Evolutionary conservation across 2,329 filamentous ascomycete species (phyloP), one percentile per base, ranked within the genome.

Genomic region (Beauveria rudraprayagi): DNA sequence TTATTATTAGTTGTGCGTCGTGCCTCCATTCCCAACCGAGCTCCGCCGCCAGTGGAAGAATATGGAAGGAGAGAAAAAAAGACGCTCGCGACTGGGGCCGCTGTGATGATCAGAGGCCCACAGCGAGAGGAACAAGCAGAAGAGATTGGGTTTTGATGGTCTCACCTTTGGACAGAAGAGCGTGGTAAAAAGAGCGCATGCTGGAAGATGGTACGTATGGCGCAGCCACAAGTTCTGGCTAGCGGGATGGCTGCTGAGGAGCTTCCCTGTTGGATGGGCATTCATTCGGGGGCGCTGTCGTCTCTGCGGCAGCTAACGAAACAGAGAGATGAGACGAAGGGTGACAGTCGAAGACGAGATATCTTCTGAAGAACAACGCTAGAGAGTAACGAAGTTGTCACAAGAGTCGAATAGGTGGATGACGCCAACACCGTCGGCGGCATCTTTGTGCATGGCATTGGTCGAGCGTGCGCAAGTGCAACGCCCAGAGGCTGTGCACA

Each of bases 401-500:
- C 58, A 50, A 54, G 50, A 47, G 41, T 24, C 17, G 28, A 14
- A 22, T 2, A 34, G 14, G n/a, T 24, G 37, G 24, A n/a, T 41
- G 14, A 40, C 8, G 41, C 50, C 57, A 48, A 54, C 43, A 30
- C 41, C 10, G 26, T 24, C 57, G 58, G 46, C 60, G 53, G 34
- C 46, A 40, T 16, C 9, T 43, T 24, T 43, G 55, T 57, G 54
- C 54, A 54, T 57, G 56, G 40, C 53, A 61, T 57, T 61, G 60
- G 60, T 40, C 41, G 60, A 61, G 53, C 60, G 44, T 50, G 24
- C 24, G 22, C 46, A 50, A 28, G 48, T 47, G 60, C 56, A 48
- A 57, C 60, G 37, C 24, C 26, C 24, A 53, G 41, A 47, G 54
- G 28, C 53, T 52, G 54, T 61, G 54, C 60, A 53, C 60, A 61